Evolutionary conservation across 805 yeast species (phyloP).

Genomic region (Danielia reshetovae): DNA sequence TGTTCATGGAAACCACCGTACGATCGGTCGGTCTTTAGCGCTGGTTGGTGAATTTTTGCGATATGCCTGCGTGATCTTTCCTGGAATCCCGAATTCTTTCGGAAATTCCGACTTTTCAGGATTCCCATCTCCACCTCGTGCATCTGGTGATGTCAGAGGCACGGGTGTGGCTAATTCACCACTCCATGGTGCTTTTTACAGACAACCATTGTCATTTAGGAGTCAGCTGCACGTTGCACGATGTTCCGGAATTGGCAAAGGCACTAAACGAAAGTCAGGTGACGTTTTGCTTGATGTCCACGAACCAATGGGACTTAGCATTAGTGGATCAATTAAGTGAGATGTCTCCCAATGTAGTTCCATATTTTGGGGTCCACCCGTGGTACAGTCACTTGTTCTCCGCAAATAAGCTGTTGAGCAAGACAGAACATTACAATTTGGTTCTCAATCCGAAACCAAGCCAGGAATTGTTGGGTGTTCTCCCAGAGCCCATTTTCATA

Average conservation of each 20-base stretch:
- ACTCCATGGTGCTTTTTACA: too few species aligned
- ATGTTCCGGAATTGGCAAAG: constrained; percentile 8
- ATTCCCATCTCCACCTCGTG: too few species aligned
- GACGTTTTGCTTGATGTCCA: constrained; percentile 34
- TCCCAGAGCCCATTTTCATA: constrained; percentile 63
- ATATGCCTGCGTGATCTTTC: too few species aligned
- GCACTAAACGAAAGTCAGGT: constrained; percentile 7
- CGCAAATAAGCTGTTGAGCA: constrained; percentile 22
- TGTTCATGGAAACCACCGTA: too few species aligned
- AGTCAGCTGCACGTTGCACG: constrained; percentile 9
- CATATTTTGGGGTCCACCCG: constrained; percentile 81
- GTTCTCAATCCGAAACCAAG: constrained; percentile 45
- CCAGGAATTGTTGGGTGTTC: constrained; percentile 33
- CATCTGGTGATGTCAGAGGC: too few species aligned
- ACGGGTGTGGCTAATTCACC: too few species aligned
- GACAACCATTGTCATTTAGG: constrained; percentile 35
- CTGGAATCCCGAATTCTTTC: too few species aligned
- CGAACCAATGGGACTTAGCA: constrained; percentile 32
- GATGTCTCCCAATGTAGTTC: constrained; percentile 21
- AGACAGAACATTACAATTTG: constrained; percentile 51
- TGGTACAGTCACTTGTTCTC: constrained; percentile 78
- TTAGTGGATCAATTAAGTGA: constrained; percentile 20
- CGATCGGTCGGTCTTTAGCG: too few species aligned
- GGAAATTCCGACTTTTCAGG: too few species aligned
- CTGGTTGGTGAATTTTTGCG: too few species aligned